A percentile compares a stretch with the other conserved stretches of the same genome.
Evolutionary conservation across 1,139 yeast genomes (phyloP).

Genomic region (Suhomyces taliae): DNA sequence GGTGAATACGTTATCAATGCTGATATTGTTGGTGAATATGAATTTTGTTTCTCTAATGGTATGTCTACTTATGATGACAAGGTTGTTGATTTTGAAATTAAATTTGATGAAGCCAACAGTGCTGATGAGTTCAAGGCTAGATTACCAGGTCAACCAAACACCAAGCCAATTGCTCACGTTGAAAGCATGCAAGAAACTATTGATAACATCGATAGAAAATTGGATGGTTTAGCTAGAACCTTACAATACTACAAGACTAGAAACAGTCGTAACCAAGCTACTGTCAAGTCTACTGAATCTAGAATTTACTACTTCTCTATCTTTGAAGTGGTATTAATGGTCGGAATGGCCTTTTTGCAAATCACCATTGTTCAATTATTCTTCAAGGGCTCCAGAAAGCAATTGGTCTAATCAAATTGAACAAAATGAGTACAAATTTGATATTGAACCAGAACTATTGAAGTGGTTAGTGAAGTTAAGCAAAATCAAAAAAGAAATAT

Average conservation of each 20-base stretch:
- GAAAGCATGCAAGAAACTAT: slow-evolving; percentile 62
- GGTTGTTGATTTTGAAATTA: slow-evolving; percentile 85
- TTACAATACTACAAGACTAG: slow-evolving; percentile 89
- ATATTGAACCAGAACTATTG: no score
- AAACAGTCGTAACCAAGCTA: slow-evolving; percentile 86
- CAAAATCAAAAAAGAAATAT: no score
- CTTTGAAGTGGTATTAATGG: slow-evolving; percentile 77
- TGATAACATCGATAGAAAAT: slow-evolving; percentile 63
- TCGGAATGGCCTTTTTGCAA: slow-evolving; percentile 83
- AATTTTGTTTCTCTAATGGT: slow-evolving; percentile 85
- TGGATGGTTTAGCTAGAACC: slow-evolving; percentile 62
- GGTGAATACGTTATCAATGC: slow-evolving; percentile 83
- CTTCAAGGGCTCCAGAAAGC: slow-evolving; percentile 83
- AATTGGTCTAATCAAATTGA: slow-evolving; percentile 50
- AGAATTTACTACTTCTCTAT: slow-evolving; percentile 84
- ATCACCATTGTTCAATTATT: slow-evolving; percentile 81
- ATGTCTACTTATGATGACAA: slow-evolving; percentile 88
- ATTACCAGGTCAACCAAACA: slow-evolving; percentile 63
- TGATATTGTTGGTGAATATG: slow-evolving; percentile 76
- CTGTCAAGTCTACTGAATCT: slow-evolving; percentile 85
- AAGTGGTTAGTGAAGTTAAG: no score
- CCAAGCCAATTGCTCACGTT: slow-evolving; percentile 56
- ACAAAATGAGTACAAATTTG: no score
- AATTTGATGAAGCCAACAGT: slow-evolving; percentile 49
- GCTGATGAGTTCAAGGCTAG: slow-evolving; percentile 52